Evolutionary conservation across 805 yeast genomes (phyloP).

Genomic region (Phaffomyces antillensis): DNA sequence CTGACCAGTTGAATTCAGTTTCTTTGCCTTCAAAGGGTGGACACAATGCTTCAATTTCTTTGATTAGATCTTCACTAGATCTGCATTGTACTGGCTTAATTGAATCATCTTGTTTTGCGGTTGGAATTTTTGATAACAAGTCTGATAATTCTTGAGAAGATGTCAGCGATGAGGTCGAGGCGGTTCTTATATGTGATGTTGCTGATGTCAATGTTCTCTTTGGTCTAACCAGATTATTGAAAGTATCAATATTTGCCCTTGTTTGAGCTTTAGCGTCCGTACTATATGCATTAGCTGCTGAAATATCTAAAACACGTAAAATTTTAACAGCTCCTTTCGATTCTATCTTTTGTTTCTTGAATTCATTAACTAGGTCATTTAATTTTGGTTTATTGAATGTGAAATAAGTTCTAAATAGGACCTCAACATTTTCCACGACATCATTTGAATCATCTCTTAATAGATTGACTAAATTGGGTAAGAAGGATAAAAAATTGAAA

Average conservation of each 20-base stretch:
- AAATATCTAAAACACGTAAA: constrained; percentile 16
- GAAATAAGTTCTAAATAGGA: constrained; percentile 19
- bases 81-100: constrained; percentile 8
- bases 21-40: constrained; percentile 63
- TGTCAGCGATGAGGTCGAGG: constrained; percentile 1
- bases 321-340: constrained; percentile 11
- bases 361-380: constrained; percentile 14
- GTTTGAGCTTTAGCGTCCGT: constrained; percentile 9
- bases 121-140: constrained; percentile 12
- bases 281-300: constrained; percentile 14
- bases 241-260: constrained; percentile 21
- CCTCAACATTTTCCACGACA: constrained; percentile 21
- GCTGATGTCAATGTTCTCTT: constrained; percentile 1
- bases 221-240: constrained; percentile 14
- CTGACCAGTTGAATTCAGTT: constrained; percentile 81
- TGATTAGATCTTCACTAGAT: constrained; percentile 16
- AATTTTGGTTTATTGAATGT: constrained; percentile 14
- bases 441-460: constrained; percentile 21
- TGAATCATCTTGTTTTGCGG: constrained; percentile 16
- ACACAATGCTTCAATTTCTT: constrained; percentile 23
- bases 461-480: constrained; percentile 22
- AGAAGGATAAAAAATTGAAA: constrained; percentile 24
- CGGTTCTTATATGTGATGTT: constrained; percentile 1
- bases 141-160: constrained; percentile 10
- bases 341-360: constrained; percentile 19